Base-by-base conservation (phyloP, 2,329 filamentous ascomycete species). In the Aspergillus cejpii region DNA sequence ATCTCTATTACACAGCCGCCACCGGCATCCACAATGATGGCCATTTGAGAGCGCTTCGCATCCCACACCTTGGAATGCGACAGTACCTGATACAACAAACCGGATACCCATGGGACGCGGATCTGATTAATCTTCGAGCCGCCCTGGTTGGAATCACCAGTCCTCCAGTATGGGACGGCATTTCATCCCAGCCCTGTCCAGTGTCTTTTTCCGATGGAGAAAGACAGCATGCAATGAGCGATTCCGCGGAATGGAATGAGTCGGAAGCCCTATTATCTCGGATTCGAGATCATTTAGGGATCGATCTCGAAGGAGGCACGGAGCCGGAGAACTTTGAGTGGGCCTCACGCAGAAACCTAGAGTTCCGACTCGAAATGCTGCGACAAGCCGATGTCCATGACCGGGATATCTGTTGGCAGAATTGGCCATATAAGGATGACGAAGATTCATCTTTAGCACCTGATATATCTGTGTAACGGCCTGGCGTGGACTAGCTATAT, bases 161-260 rank as follows among this genome's bases (percentile, higher is more conserved):
- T 15, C 40, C 46, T 12, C 47, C 34, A 3, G 45, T 57, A 37
- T 58, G 1, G 70, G 69, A 21, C 68, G 65, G 39, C 56, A 72
- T 56, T 58, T 73, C 37, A 56, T 71, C 27, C 57, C 37, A 37
- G 6, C 19, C 10, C 33, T 58, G 52, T 41, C 56, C 53, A 12
- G 50, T 60, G 26, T n/a, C 31, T 2, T 62, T 58, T 40, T 51
- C 44, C 6, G 39, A 52, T 12, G 29, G 53, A 49, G 52, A 60
- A 45, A 40, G 45, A 51, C 43, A 54, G 31, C 6, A 36, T 34
- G 53, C 56, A 1, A 50, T 60, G 6, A 41, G 14, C 1, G 57
- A 60, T 43, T 56, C 55, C 1, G 33, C 44, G 6, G 49, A 58
- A 44, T 60, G 52, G 55, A 61, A 59, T 17, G 54, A 61, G 41